Evolutionary conservation across 768 basidiomycete genomes (phyloP), one percentile per base, ranked within the genome.

Genomic region (Phylloporus arenicola): DNA sequence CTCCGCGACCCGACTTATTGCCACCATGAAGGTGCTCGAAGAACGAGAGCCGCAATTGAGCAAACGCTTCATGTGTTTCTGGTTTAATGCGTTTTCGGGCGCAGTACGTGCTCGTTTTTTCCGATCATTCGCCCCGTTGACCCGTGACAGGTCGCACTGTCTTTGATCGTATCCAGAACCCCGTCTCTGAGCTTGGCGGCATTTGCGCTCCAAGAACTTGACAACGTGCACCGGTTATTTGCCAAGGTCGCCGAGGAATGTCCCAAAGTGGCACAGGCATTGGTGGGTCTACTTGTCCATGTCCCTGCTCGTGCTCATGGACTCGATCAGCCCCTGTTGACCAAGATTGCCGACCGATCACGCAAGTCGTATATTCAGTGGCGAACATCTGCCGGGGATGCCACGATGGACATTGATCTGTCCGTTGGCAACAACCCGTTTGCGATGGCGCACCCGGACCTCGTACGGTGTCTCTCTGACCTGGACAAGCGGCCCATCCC

Each of bases 31-130:
- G 53, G 73, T 70, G 31, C 67, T 86, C 20, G 82, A 78, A 62
- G 69, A 76, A 34, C 73, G 77, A 53, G 79, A 84, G 60, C 76
- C 80, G 8, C 77, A 82, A 55, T 65, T 87, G 44, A 80, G 79
- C 54, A 76, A 76, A 45, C 75, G 86, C 27, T 83, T 85, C 56
- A 74, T 84, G 64, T 78, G 81, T 62, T 80, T 85, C 58, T 89
- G 86, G 86, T 82, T 83, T 51, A 85, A 88, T 59, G 73, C 79
- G 17, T 86, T 85, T 62, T 85, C 85, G 39, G 82, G 82, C 8
- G 81, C 81, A 51, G 85, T 85, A 62, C 67, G 83, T 72, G 38
- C 53, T 13, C 14, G 19, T 14, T 14, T n/a, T 44, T 33, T 5
- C 42, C 34, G 33, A 25, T 27, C 40, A 40, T 10, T 22, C 7